Base-by-base conservation (phyloP, 345 rosid species). In the Melaleuca alternifolia region DNA sequence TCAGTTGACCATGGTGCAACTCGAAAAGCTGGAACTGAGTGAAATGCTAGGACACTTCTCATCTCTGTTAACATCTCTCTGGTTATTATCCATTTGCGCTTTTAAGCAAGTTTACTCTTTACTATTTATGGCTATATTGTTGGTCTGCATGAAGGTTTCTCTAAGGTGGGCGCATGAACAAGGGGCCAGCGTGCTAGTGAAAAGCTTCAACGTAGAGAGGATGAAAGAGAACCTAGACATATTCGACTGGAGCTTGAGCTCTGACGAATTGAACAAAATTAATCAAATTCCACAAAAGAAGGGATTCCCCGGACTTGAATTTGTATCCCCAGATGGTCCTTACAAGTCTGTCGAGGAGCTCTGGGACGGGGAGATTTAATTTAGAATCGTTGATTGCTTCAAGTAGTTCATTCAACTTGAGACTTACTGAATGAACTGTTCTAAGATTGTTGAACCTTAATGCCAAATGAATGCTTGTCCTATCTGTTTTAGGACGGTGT, bases 121-220 rank as follows among this genome's bases (percentile, higher is more conserved):
- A 10, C 62, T 56, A 5, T 10, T 56, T 71, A 71, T 51, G 53
- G 11, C 14, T 76, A n/a, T 23, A 51, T 23, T 50, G 15, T 41
- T 41, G 41, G 51, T 65, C 6, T 30, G 26, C 20, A 5, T 30
- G 28, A 26, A 90, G 90, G 86, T 89, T 28, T 84, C 85, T 21
- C 15, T 90, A 59, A 91, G 93, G 79, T 91, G 93, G 93, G 86
- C 26, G 21, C 84, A 88, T 12, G 89, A 91, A 87, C 90, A 90
- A 90, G 91, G 89, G 5, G 90, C 82, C 16, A 83, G 88, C 54
- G 41, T 87, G 33, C 23, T 87, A 1, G 86, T 86, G 75, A 91
- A 91, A 85, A 91, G 92, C 85, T 88, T 85, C 84, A 87, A 89
- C 83, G 56, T 50, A 82, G 90, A 86, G 15, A 88, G 90, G 54